These are phyloP conservation scores for Aspergillus niger DNA, from an alignment of 2,329 filamentous ascomycete species.

Conservation along the genomic window DNA sequence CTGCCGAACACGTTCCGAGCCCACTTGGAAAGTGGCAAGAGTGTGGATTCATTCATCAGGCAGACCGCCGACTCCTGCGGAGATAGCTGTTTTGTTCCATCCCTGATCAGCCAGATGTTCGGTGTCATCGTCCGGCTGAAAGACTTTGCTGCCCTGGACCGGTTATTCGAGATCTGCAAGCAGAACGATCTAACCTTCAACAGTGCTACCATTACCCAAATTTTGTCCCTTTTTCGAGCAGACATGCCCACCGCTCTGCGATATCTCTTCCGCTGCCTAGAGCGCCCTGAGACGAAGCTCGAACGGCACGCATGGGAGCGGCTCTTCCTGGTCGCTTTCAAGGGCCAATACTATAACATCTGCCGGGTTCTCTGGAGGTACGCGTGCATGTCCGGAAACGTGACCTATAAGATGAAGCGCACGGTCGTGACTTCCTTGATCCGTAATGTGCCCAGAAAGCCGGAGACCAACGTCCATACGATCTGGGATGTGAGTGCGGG, in stretches of 20 bases:
- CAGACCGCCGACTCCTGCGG: slow-evolving; percentile 41
- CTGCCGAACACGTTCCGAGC: slow-evolving; percentile 35
- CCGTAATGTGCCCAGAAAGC: slow-evolving; percentile 24
- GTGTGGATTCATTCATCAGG: slow-evolving; percentile 40
- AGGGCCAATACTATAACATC: slow-evolving; percentile 41
- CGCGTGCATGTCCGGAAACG: slow-evolving; percentile 43
- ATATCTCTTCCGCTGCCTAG: slow-evolving; percentile 27
- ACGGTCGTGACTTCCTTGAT: slow-evolving; percentile 34
- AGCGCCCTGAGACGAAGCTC: slow-evolving; percentile 20
- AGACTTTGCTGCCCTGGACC: slow-evolving; percentile 29
- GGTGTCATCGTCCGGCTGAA: slow-evolving; percentile 29
- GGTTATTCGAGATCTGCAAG: slow-evolving; percentile 36
- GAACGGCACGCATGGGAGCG: slow-evolving; percentile 33
- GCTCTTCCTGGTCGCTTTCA: slow-evolving; percentile 48
- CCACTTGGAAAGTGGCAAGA: slow-evolving; percentile 37
- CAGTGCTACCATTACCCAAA: slow-evolving; percentile 30
- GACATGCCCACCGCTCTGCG: slow-evolving; percentile 29
- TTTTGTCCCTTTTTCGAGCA: slow-evolving; percentile 30
- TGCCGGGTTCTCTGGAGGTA: slow-evolving; percentile 52
- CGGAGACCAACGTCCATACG: slow-evolving; percentile 23
- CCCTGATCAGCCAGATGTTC: slow-evolving; percentile 43
- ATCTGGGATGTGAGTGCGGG: slow-evolving; percentile 26
- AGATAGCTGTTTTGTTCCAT: slow-evolving; percentile 39
- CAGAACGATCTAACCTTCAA: slow-evolving; percentile 31
- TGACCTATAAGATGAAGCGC: slow-evolving; percentile 38